Conservation (phyloP, 2,329 filamentous ascomycete genomes). For the Parascedosporium putredinis region DNA sequence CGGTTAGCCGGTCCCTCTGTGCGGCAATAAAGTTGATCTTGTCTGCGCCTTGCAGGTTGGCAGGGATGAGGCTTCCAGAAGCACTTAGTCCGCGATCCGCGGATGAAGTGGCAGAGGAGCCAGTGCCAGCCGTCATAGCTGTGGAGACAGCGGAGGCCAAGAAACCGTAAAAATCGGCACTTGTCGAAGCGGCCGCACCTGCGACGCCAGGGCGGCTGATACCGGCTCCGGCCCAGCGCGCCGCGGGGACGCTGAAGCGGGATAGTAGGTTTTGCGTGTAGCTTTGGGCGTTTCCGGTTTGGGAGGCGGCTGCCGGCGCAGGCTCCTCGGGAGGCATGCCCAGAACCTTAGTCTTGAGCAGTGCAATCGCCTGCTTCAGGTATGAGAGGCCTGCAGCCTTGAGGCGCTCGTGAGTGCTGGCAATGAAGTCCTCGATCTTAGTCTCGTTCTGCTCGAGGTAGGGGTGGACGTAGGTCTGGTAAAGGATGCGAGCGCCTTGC, state of each 20-base stretch:
- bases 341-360: constrained; percentile 66
- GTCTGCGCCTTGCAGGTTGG: constrained; percentile 49
- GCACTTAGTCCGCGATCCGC: constrained; percentile 17
- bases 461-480: constrained; percentile 76
- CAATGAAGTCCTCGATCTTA: constrained; percentile 85
- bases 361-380: constrained; percentile 59
- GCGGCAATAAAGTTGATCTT: constrained; percentile 68
- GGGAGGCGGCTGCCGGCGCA: constrained; percentile 24
- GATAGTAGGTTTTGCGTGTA: constrained; percentile 79
- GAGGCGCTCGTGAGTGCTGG: constrained; percentile 65
- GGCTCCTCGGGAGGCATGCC: constrained; percentile 53
- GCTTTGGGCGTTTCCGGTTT: constrained; percentile 32
- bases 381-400: constrained; percentile 68
- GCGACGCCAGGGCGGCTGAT: constrained; percentile 19
- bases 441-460: constrained; percentile 80
- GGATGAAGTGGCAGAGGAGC: constrained; percentile 18
- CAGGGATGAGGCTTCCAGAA: constrained; percentile 53
- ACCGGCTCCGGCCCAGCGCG: constrained; percentile 38
- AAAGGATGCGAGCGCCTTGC: constrained; percentile 82
- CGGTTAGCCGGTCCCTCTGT: constrained; percentile 67
- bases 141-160: constrained; percentile 64
- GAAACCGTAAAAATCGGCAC: constrained; percentile 64
- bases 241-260: constrained; percentile 72
- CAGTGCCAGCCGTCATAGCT: constrained; percentile 36
- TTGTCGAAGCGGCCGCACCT: constrained; percentile 29